Base-by-base conservation (phyloP, 2,329 filamentous ascomycete species). In the Colletotrichum falcatum region DNA sequence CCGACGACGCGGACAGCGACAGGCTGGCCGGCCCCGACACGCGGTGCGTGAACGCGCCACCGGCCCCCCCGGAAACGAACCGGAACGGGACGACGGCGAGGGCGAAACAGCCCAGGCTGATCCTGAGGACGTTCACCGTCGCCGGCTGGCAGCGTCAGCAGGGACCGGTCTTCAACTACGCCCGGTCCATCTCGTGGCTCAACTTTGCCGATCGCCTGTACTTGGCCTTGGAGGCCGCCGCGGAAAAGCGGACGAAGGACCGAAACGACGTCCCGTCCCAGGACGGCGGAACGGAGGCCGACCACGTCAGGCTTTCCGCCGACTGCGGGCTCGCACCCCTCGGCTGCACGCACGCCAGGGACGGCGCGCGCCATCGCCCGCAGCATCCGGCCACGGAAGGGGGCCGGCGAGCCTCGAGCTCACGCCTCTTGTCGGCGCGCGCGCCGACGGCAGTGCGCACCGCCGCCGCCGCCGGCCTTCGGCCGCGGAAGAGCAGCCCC, bases 131-230 rank as follows among this genome's bases (percentile, higher is more conserved):
- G 16, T 73, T 73, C 30, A 66, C 60, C n/a, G 62, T 73, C 26
- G 66, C 55, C 6, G 70, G 72, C 49, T 68, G 72, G 16, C 72
- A 74, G 51, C 72, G 69, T 30, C 73, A 74, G 46, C 70, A 73
- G 35, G 73, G 73, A 4, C 72, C 73, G 1, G 63, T 71, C 8
- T 74, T 74, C 46, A 74, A 74, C 61, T 74, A 73, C 20, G 73
- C 73, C 1, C 70, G 73, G 11, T 55, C 71, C 1, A 70, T 74
- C 63, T 71, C 73, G 14, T 74, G 73, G 73, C 71, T 73, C 62
- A 69, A 74, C 30, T 60, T 74, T 55, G 65, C 73, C 3, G 71
- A 66, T 26, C 65, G 65, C 7, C 42, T 74, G 1, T 59, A 71
- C 49, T 33, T 58, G 39, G 56, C 65, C 14, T 72, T 74, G 23